phyloP scores from a whole-genome alignment of 805 yeast genomes.

The Ogataea nonfermentans region DNA sequence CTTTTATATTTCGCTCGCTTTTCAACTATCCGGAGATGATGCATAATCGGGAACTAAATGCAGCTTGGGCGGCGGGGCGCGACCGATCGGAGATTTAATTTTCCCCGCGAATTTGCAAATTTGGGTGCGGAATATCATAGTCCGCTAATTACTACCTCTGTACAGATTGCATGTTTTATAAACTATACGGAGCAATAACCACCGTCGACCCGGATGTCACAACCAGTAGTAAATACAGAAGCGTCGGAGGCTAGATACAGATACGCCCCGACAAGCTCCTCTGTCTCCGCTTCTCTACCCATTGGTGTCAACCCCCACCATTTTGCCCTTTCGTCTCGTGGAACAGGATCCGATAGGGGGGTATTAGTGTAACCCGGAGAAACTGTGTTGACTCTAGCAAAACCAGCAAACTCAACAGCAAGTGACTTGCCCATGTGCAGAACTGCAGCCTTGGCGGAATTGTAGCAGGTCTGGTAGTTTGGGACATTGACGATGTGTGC shows the following conservation, averaged over 20 bases:
- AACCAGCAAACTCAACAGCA: conserved; percentile 44
- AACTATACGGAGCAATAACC: conserved; percentile 35
- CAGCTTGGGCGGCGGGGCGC: not conserved
- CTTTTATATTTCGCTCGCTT: not conserved
- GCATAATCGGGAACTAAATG: too few species aligned
- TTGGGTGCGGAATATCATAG: not conserved
- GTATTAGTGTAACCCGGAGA: conserved; percentile 50
- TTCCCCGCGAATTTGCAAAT: conserved; percentile 3
- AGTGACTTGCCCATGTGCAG: conserved; percentile 42
- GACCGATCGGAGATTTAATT: not conserved
- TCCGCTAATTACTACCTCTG: not conserved
- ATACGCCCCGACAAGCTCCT: conserved; percentile 52
- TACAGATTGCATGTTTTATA: too few species aligned
- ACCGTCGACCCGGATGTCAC: conserved; percentile 50
- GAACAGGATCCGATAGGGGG: conserved; percentile 33
- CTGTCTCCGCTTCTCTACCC: conserved; percentile 49
- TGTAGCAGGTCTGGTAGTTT: conserved; percentile 45
- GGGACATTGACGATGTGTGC: conserved; percentile 51
- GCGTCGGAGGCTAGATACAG: conserved; percentile 54
- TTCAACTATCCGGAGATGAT: not conserved
- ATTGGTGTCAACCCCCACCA: conserved; percentile 39
- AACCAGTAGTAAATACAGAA: conserved; percentile 48
- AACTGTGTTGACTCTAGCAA: conserved; percentile 47
- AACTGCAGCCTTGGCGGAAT: conserved; percentile 46
- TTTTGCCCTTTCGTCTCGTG: conserved; percentile 16